These are phyloP conservation scores for Phellopilus nigrolimitatus DNA, from an alignment of 1,284 basidiomycete genomes.

Conservation along the genomic window DNA sequence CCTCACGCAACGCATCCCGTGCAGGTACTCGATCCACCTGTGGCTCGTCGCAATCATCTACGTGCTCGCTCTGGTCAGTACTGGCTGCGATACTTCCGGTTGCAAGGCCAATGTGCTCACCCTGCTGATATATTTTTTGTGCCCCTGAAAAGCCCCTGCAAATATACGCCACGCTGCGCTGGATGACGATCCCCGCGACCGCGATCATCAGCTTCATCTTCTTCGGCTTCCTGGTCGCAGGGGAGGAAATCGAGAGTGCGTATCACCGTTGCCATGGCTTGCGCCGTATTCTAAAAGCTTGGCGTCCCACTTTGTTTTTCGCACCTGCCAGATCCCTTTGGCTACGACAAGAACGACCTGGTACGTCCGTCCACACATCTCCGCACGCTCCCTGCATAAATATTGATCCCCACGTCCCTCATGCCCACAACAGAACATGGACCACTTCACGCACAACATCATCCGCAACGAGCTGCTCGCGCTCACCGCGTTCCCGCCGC, in stretches of 20 bases:
- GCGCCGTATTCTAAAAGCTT: not conserved
- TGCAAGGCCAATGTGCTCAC: too few species aligned
- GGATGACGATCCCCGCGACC: conserved; percentile 64
- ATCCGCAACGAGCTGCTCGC: conserved; percentile 59
- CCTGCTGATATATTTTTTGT: too few species aligned
- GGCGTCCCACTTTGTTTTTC: conserved; percentile 13
- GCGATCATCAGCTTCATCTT: conserved; percentile 53
- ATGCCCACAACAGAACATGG: conserved; percentile 43
- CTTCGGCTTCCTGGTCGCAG: conserved; percentile 65
- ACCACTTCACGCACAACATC: conserved; percentile 62
- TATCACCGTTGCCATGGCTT: conserved; percentile 10
- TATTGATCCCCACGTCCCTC: conserved; percentile 1
- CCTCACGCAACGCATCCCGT: too few species aligned
- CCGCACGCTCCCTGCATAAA: not conserved
- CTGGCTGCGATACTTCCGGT: too few species aligned
- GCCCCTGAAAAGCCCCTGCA: conserved; percentile 57
- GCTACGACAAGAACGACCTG: conserved; percentile 66
- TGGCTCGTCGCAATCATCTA: conserved; percentile 61
- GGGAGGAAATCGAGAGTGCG: conserved; percentile 65
- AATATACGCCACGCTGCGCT: conserved; percentile 53
- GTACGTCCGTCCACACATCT: conserved; percentile 32
- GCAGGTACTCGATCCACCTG: conserved; percentile 58
- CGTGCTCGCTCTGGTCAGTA: conserved; percentile 50
- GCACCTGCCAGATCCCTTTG: conserved; percentile 46
- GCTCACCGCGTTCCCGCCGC: conserved; percentile 50